Evolutionary conservation across 2,329 filamentous ascomycete species (phyloP).

Genomic region (Colletotrichum lupini): DNA sequence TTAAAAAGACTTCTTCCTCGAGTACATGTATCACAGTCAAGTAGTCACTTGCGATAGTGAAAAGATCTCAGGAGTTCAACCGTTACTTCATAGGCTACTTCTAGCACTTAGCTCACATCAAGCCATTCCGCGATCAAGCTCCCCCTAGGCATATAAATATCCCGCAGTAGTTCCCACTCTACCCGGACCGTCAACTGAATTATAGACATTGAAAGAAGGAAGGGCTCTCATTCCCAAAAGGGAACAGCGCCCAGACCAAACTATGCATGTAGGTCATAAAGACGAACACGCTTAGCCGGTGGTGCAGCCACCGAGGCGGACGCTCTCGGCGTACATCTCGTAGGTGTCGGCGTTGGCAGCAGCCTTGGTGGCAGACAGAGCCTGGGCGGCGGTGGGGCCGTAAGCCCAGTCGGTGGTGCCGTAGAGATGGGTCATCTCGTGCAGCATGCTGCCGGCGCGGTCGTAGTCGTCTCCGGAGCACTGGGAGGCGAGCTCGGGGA

Average conservation of each 20-base stretch:
- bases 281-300: conserved; percentile 8
- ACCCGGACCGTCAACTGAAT: neutral
- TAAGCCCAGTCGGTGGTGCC: conserved; percentile 27
- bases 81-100: neutral
- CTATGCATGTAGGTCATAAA: neutral
- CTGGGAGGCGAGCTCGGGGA: conserved; percentile 22
- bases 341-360: conserved; percentile 32
- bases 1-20: no score
- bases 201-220: neutral
- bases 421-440: conserved; percentile 34
- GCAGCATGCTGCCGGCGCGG: conserved; percentile 25
- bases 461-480: conserved; percentile 32
- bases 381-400: conserved; percentile 23
- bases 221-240: neutral
- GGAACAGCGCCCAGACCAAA: neutral
- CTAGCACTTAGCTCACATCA: neutral
- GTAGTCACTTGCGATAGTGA: neutral
- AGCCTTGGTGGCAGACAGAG: conserved; percentile 22
- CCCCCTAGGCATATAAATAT: neutral
- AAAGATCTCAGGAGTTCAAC: neutral
- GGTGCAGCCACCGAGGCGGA: conserved; percentile 32
- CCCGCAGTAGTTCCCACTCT: neutral
- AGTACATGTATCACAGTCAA: neutral
- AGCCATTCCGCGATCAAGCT: neutral
- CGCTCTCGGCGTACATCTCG: conserved; percentile 34